phyloP scores from a whole-genome alignment of 2,329 filamentous ascomycete genomes.

The Fusarium guadeloupense region DNA sequence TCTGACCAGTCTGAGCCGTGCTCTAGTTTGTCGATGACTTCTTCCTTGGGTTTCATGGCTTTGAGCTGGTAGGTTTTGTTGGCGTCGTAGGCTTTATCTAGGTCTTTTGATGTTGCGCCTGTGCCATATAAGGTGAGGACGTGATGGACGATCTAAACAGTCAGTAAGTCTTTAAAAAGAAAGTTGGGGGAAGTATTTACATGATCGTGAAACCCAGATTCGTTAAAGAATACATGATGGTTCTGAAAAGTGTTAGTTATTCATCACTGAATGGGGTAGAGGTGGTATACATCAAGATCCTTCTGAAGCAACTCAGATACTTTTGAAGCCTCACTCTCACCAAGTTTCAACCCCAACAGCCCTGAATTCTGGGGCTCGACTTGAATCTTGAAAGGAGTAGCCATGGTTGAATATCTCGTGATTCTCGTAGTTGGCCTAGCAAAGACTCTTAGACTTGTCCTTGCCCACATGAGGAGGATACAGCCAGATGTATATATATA shows the following conservation, averaged over 20 bases:
- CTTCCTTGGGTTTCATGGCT: conserved; percentile 55
- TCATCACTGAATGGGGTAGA: not conserved
- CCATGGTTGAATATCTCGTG: conserved; percentile 48
- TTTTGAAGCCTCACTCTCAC: conserved; percentile 67
- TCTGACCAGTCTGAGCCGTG: conserved; percentile 62
- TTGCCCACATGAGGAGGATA: conserved; percentile 23
- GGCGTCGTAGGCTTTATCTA: conserved; percentile 71
- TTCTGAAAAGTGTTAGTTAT: conserved; percentile 23
- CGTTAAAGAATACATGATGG: conserved; percentile 85
- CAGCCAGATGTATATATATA: conserved; percentile 1
- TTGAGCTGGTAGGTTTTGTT: conserved; percentile 75
- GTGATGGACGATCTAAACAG: conserved; percentile 71
- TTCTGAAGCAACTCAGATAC: conserved; percentile 76
- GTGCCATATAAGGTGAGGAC: conserved; percentile 81
- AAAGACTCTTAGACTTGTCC: conserved; percentile 19
- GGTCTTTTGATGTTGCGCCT: conserved; percentile 66
- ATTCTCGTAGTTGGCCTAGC: conserved; percentile 9
- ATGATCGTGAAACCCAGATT: conserved; percentile 81
- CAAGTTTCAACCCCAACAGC: conserved; percentile 58
- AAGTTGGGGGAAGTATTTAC: conserved; percentile 51
- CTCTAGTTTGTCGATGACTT: conserved; percentile 63
- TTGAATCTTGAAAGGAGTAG: conserved; percentile 58
- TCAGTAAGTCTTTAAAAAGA: not conserved
- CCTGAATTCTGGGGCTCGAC: conserved; percentile 61
- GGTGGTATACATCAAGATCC: conserved; percentile 68